A percentile compares a stretch with the other conserved stretches of the same genome.
phyloP scores from a whole-genome alignment of 768 basidiomycete genomes.

The Boletales sp. region DNA sequence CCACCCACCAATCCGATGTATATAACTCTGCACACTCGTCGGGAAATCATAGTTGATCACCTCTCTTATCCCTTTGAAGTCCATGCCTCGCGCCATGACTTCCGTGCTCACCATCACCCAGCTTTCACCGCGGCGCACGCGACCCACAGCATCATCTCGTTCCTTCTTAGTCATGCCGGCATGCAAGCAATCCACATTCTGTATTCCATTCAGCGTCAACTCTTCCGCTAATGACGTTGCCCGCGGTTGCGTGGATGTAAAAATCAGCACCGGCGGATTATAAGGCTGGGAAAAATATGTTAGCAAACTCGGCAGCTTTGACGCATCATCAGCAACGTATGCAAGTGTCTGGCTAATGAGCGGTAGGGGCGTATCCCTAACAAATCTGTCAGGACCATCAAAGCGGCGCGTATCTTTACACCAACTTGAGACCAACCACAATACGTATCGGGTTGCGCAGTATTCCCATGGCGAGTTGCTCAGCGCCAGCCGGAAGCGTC shows the following conservation, averaged over 20 bases:
- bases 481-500: conserved; percentile 84
- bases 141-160: conserved; percentile 77
- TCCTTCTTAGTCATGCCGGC: conserved; percentile 86
- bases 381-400: conserved; percentile 10
- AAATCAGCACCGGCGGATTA: conserved; percentile 88
- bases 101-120: conserved; percentile 98
- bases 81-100: conserved; percentile 97
- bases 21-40: conserved; percentile 90
- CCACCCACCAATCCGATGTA: conserved; percentile 83
- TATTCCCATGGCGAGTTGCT: conserved; percentile 84
- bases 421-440: conserved; percentile 95
- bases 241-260: conserved; percentile 87
- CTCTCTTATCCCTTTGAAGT: conserved; percentile 90
- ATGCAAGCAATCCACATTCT: conserved; percentile 87
- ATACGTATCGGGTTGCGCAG: conserved; percentile 84
- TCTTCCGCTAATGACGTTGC: conserved; percentile 78
- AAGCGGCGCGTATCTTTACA: neutral
- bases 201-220: conserved; percentile 70
- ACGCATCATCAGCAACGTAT: conserved; percentile 90
- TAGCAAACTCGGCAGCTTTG: conserved; percentile 89
- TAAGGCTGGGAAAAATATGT: conserved; percentile 78
- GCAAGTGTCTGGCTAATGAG: conserved; percentile 86
- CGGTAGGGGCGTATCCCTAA: conserved; percentile 89
- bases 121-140: conserved; percentile 85
- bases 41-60: conserved; percentile 99